Percentiles rank a stretch among this genome's conserved stretches.
Evolutionary conservation across 371 early-diverging fungal species (phyloP).

Genomic region (Rhizopus delemar): DNA sequence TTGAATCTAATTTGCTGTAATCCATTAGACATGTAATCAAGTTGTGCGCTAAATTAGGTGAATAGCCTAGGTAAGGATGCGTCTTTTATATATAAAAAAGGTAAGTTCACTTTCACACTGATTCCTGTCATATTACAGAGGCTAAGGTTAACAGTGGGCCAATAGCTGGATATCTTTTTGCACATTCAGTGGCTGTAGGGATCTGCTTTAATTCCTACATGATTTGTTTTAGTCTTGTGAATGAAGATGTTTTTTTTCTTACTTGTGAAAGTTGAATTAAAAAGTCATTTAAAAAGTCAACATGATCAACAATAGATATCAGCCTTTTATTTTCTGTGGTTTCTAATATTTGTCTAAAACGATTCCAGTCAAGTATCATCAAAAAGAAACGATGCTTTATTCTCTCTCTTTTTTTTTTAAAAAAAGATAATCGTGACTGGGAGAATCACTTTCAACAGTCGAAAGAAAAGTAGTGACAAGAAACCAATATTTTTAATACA

Average conservation of each 20-base stretch:
- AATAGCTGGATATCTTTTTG: constrained; percentile 13
- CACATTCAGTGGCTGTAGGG: constrained; percentile 5
- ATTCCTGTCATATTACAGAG: constrained; percentile 11
- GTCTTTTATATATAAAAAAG: background rate
- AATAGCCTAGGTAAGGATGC: constrained; percentile 17
- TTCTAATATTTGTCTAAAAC: constrained; percentile 12
- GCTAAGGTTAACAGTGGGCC: constrained; percentile 14
- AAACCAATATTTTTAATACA: background rate
- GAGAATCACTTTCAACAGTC: too few relatives aligned
- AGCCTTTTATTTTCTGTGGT: background rate
- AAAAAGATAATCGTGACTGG: too few relatives aligned
- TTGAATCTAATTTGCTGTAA: constrained; percentile 15
- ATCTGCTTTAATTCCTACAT: constrained; percentile 19
- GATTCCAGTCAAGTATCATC: constrained; percentile 19
- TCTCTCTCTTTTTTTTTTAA: too few relatives aligned
- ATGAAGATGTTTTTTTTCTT: background rate
- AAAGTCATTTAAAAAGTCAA: constrained; percentile 5
- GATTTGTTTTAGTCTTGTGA: background rate
- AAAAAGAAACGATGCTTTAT: background rate
- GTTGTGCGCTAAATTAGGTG: background rate
- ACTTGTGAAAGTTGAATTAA: constrained; percentile 10
- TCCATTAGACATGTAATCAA: constrained; percentile 15
- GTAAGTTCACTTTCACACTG: too few relatives aligned
- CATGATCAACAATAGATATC: constrained; percentile 5
- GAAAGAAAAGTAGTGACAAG: background rate